Base-by-base conservation (phyloP, 495 filamentous ascomycete species). In the Cladorrhinum samala region DNA sequence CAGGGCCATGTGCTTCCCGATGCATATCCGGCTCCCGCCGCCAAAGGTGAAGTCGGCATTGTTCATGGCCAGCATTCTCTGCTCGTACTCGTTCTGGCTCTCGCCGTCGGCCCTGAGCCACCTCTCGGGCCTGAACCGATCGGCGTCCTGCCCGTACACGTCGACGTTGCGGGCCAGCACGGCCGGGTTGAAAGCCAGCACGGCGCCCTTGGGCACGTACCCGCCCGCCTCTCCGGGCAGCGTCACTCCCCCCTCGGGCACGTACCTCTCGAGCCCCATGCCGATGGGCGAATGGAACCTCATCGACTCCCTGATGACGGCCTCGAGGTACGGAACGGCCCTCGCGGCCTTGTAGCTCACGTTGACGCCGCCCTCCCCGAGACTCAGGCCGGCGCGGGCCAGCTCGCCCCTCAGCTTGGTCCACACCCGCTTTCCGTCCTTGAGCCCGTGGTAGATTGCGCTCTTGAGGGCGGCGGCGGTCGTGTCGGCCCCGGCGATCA, bases 401-500 rank as follows among this genome's bases (percentile, higher is more conserved):
- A 79, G 64, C 57, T 79, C 75, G 25, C 63, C 25, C 23, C 66
- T 64, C 18, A 75, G 67, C 27, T 65, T 67, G 4, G 47, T 23
- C 57, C 72, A 76, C 13, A 72, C 63, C 16, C 46, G 40, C 14
- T 16, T 33, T 13, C 25, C 1, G 8, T 27, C 23, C 50, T 74
- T 76, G 2, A 82, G 65, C 5, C 76, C 55, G 55, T 77, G 68
- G 57, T 83, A 83, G 21, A 84, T 55, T 16, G 78, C 64, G 0
- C 75, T 63, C 39, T 74, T 67, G 6, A 83, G 60, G 5, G 65
- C 62, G 46, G 70, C 78, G 9, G 77, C 74, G 0, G 76, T 79
- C 2, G 81, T 82, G 55, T 83, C 81, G 17, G 71, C 69, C 4
- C 79, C 80, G 11, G 77, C 77, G 17, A 74, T 63, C 42, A 79